Base-by-base conservation (phyloP, 2,329 filamentous ascomycete species). In the Celoporthe dispersa region DNA sequence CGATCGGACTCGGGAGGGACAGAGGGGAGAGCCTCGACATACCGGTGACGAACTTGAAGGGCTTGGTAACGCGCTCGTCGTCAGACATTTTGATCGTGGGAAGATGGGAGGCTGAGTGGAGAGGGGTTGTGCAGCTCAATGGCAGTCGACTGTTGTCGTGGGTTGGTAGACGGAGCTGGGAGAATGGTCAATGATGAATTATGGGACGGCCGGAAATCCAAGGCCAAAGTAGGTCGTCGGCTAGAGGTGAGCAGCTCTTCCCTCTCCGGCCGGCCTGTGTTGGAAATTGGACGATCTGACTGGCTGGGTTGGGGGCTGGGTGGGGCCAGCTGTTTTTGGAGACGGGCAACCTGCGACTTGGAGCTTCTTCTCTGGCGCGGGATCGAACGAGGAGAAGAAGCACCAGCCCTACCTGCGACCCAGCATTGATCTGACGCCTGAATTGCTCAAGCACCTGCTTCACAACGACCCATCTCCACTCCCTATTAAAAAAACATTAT, bases 41-140 rank as follows among this genome's bases (percentile, higher is more conserved):
- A 97, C 94, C 95, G 86, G 95, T 98, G 81, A 98, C 96, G 87
- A 98, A 98, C 92, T 99, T 99, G 92, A 99, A 99, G 84, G 97
- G 97, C 91, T 98, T 99, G 86, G 94, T 98, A 77, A 88, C 87
- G 83, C 88, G 87, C 83, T 97, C 93, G 79, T 93, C 91, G 85
- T 97, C 93, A 82, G 94, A 92, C 95, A 99, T 99, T 78, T 85
- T 94, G 88, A 84, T 84, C 80, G 81, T 81, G 78, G 75, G 74
- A 78, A 78, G 74, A 74, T 76, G 75, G 70, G 73, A 51, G 72
- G 73, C 70, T 72, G 61, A 72, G 71, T 73, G 69, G 74, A 74
- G 71, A 73, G 67, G 70, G 76, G 76, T 78, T 78, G 74, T 74
- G 73, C 73, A 73, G 76, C 75, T 80, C 76, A 78, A 79, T 79